Base-by-base conservation (phyloP, 768 basidiomycete genomes). In the Trametes meyenii region DNA sequence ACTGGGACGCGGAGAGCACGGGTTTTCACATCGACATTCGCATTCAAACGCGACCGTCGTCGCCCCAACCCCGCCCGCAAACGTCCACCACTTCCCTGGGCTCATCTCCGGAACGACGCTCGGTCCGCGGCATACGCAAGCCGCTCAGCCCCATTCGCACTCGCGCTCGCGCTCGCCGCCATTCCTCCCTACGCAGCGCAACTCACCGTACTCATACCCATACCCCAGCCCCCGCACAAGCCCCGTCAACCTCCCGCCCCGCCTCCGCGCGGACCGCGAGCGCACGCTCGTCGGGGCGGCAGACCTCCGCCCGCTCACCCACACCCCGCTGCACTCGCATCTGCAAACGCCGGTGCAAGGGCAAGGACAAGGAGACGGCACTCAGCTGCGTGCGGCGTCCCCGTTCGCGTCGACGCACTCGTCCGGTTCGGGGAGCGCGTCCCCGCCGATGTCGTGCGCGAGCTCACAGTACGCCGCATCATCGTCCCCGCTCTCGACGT, bases 361-460 rank as follows among this genome's bases (percentile, higher is more conserved):
- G 51, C 36, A 40, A 38, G 5, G n/a, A 13, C 56, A 44, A 29
- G 55, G 44, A 5, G 57, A 58, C 11, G 57, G 38, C n/a, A 43
- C 36, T 26, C 62, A 60, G 26, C 50, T 68, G 17, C 61, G 69
- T 23, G 62, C 70, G 11, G 16, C 60, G 6, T 72, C 73, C 12
- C 72, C 74, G 3, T 71, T 64, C 36, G 71, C 72, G 33, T 73
- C 73, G 29, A 33, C 29, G 29, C 65, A 67, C 14, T 74, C 79
- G n/a, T 64, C 67, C 13, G 74, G 79, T 13, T 83, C 81, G 5
- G 76, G 77, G 16, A 82, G 80, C 36, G 83, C 78, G 55, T 85
- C 85, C 4, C 85, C 88, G 17, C 77, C 83, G 6, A 80, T 83
- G 33, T 85, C 87, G 11, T 87, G 85, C 35, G 75, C 77, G 10